Conservation (phyloP, 2,329 filamentous ascomycete species). For the Monilinia laxa region DNA sequence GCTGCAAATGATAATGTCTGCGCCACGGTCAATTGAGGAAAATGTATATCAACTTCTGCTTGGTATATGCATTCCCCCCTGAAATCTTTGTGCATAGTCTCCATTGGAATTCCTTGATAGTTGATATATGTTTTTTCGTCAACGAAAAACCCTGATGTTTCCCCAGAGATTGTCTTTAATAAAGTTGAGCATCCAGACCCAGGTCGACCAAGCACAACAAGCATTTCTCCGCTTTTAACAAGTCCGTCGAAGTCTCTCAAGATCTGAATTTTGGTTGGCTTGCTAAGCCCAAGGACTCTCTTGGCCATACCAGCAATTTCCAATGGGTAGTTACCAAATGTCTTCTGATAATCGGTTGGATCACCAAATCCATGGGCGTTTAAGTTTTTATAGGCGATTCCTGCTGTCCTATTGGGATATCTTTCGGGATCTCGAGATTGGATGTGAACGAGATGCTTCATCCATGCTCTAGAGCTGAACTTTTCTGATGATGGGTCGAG, state of each 20-base stretch:
- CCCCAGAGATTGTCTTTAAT: constrained; percentile 55
- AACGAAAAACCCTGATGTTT: constrained; percentile 57
- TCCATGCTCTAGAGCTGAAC: constrained; percentile 59
- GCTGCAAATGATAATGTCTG: constrained; percentile 74
- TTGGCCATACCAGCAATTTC: constrained; percentile 48
- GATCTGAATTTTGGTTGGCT: constrained; percentile 55
- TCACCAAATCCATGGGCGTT: constrained; percentile 27
- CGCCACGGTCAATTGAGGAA: constrained; percentile 73
- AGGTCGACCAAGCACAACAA: constrained; percentile 67
- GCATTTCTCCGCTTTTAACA: constrained; percentile 62
- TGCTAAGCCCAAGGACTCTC: constrained; percentile 52
- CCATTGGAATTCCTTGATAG: constrained; percentile 56
- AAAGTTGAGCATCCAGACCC: constrained; percentile 64
- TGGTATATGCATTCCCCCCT: constrained; percentile 71
- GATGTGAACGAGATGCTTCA: constrained; percentile 54
- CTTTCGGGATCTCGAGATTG: constrained; percentile 51
- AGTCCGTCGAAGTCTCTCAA: constrained; percentile 64
- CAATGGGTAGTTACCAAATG: constrained; percentile 60
- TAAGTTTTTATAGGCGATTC: constrained; percentile 25
- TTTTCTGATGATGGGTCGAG: constrained; percentile 54
- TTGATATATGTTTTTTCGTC: constrained; percentile 53
- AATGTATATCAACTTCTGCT: constrained; percentile 73
- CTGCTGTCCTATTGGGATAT: constrained; percentile 26
- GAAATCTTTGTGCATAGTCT: constrained; percentile 58
- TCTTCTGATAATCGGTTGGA: constrained; percentile 51